phyloP scores from a whole-genome alignment of 139 green algal species.

The Chlamydomonas eustigma region DNA sequence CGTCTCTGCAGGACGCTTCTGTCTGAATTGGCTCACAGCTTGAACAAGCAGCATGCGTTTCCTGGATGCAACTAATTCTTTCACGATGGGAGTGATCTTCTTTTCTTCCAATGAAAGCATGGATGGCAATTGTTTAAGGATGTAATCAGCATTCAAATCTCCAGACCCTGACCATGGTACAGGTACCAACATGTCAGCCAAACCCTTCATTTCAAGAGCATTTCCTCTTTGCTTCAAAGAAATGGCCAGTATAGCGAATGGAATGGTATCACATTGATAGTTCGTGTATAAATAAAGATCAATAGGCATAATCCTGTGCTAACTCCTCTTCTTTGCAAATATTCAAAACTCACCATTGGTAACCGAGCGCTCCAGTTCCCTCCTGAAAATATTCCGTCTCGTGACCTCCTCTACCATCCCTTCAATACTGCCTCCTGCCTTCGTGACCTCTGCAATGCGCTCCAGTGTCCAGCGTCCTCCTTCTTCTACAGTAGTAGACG shows the following conservation, averaged over 20 bases:
- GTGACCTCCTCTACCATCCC: conserved; percentile 63
- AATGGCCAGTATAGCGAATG: too few species aligned
- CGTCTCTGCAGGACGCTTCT: conserved; percentile 50
- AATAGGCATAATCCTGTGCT: too few species aligned
- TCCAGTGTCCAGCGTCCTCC: conserved; percentile 37
- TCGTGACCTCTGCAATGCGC: conserved; percentile 36
- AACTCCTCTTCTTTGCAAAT: too few species aligned
- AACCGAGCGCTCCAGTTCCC: conserved; percentile 63
- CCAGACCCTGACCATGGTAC: conserved; percentile 43
- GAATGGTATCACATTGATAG: too few species aligned
- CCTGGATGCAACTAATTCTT: conserved; percentile 49
- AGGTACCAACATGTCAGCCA: too few species aligned
- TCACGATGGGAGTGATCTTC: conserved; percentile 54
- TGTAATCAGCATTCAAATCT: conserved; percentile 62
- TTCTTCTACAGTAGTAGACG: conserved; percentile 33
- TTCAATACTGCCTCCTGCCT: conserved; percentile 59
- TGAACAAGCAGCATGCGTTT: conserved; percentile 81
- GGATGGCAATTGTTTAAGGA: conserved; percentile 66
- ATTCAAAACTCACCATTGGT: conserved; percentile 40
- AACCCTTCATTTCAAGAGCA: conserved; percentile 1
- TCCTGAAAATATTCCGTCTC: conserved; percentile 71
- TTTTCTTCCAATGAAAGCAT: background rate
- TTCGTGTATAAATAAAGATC: too few species aligned
- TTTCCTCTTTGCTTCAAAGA: too few species aligned
- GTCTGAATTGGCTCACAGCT: conserved; percentile 57